Base-by-base conservation (phyloP, 768 basidiomycete genomes). In the Tephrocybe sp. region DNA sequence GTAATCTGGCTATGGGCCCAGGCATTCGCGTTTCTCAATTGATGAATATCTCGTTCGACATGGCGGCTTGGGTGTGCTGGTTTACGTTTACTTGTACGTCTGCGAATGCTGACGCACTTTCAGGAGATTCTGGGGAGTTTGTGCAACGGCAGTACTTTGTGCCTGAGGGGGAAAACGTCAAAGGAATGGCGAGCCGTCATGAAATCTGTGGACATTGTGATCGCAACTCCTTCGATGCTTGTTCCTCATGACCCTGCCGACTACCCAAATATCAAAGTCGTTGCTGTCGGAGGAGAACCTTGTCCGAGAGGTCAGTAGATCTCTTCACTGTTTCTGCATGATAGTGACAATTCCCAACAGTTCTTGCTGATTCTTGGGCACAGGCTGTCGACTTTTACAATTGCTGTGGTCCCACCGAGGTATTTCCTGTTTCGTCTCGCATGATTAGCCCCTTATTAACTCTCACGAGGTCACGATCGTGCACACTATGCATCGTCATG, bases 11-110 rank as follows among this genome's bases (percentile, higher is more conserved):
- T 35, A 83, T 85, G 78, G 52, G 60, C 16, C 78, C 77, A 3
- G 80, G 82, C 13, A 57, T 73, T 26, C 73, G 78, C 12, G 79
- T 83, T 9, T 74, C 80, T 5, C 83, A 85, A 59, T 62, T 83
- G 28, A 73, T 83, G 67, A 83, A 83, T 54, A 76, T 85, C 35
- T 77, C 82, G 2, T 85, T 83, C 57, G 83, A 83, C 55, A 82
- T 85, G 79, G 79, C 78, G 27, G 79, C 79, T n/a, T 85, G 83
- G 83, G 79, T 69, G n/a, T 52, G 2, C 19, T 30, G n/a, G 34
- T 19, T 35, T 37, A 28, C 25, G 5, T 48, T 18, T 25, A 16
- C 18, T 11, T 21, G n/a, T 8, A 67, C 19, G 73, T 4, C 76
- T 71, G 70, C 70, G 46, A n/a, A 16, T 36, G 44, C 47, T 48